Conservation (phyloP, 441 rosid species). For the Aquilaria agallochum region DNA sequence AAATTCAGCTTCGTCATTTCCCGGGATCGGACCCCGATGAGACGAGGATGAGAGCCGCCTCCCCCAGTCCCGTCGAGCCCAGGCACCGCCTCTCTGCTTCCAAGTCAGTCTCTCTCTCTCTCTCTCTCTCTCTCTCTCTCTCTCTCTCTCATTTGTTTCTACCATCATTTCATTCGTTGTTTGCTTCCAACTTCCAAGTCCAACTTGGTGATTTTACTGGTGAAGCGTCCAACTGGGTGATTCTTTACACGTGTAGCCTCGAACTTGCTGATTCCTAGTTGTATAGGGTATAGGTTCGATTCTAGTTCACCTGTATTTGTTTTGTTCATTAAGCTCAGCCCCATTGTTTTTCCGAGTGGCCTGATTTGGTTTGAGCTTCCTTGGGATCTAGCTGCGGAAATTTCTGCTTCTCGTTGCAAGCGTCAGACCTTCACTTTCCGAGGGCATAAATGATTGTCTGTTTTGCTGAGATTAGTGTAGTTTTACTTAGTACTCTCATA, state of each 20-base stretch:
- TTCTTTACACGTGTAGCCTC: neutral
- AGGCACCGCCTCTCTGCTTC: conserved; percentile 54
- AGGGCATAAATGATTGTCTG: no score
- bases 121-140: conserved; percentile 8
- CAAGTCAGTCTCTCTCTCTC: conserved; percentile 32
- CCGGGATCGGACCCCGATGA: conserved; percentile 4
- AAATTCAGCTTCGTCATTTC: no score
- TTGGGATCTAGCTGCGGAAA: no score
- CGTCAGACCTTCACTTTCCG: no score
- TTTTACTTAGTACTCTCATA: no score
- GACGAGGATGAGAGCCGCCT: conserved; percentile 41
- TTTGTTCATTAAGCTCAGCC: no score
- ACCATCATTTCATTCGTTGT: neutral
- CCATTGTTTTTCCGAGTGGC: no score
- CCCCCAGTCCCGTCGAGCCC: conserved; percentile 50
- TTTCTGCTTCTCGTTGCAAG: no score
- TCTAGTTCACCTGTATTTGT: neutral
- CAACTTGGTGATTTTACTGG: no score
- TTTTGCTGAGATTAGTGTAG: no score
- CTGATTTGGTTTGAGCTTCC: no score
- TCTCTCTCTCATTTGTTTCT: neutral
- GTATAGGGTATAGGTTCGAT: neutral
- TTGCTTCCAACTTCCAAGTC: no score
- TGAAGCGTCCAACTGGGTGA: neutral
- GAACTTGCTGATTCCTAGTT: neutral